These are phyloP conservation scores for Rhizoclosmatium globosum DNA, from an alignment of 192 early-diverging fungal species.

Conservation along the genomic window DNA sequence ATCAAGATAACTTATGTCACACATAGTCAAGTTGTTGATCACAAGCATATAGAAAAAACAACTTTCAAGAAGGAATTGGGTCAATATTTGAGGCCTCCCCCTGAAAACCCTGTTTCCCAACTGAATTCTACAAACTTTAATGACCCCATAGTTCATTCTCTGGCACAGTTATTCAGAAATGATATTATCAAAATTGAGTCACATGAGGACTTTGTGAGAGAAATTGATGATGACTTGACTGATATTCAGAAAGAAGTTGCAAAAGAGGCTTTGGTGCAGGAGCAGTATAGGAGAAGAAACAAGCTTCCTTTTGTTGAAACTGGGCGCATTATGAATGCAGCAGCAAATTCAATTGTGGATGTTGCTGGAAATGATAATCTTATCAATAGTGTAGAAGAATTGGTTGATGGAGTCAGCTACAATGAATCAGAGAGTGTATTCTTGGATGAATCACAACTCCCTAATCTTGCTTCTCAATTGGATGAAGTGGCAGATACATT, in stretches of 20 bases:
- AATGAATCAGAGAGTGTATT: too few species aligned
- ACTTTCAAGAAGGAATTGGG: slow-evolving; percentile 56
- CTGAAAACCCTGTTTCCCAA: slow-evolving; percentile 30
- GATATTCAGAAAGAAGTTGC: slow-evolving; percentile 24
- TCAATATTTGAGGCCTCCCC: slow-evolving; percentile 59
- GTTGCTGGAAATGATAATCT: not conserved
- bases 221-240: slow-evolving; percentile 41
- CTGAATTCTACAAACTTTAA: slow-evolving; percentile 12
- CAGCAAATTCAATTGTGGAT: not conserved
- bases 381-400: not conserved
- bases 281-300: slow-evolving; percentile 21
- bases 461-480: too few species aligned
- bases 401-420: too few species aligned
- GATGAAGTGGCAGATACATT: not conserved
- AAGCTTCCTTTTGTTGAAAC: not conserved
- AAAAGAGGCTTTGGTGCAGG: slow-evolving; percentile 26
- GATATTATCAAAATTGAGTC: slow-evolving; percentile 16
- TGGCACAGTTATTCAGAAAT: not conserved
- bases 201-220: slow-evolving; percentile 22
- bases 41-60: slow-evolving; percentile 59
- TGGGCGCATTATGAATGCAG: not conserved
- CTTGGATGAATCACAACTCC: too few species aligned
- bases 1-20: too few species aligned
- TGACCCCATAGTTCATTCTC: slow-evolving; percentile 15
- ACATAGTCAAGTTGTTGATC: slow-evolving; percentile 64